Base-by-base conservation (phyloP, 2,329 filamentous ascomycete genomes). In the Paraphaeosphaeria sporulosa region DNA sequence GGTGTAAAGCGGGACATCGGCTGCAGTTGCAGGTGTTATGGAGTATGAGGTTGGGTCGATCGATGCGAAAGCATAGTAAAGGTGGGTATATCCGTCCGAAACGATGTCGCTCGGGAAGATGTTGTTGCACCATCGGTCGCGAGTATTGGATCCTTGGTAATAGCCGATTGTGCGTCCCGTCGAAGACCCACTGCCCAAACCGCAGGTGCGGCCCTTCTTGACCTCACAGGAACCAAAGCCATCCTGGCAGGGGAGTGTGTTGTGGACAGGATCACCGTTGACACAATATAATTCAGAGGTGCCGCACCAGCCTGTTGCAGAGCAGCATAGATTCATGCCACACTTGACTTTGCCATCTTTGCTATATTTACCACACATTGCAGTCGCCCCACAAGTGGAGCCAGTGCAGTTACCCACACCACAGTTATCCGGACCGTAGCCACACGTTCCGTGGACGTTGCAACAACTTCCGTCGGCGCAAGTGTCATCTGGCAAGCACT, bases 161-260 rank as follows among this genome's bases (percentile, higher is more conserved):
- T 80, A 80, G 1, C 70, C 78, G 21, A 80, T 68, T 5, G 58
- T 71, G 1, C 80, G 70, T 13, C 72, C 71, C 9, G 64, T 64
- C 12, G 73, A 63, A 4, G 68, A 68, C 1, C 67, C 62, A 10
- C 49, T 61, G 3, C 57, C 61, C 8, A 53, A 40, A 30, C 61
- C 63, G 55, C 77, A 80, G 0, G 64, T 58, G 8, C 71, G 71
- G 1, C 70, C 27, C 1, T 57, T 30, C 13, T 69, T 57, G 3
- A 66, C 60, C 38, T 67, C 23, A 55, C 78, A 81, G 1, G 55
- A 64, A 7, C 79, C 79, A 62, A 72, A 79, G n/a, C 71, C 74
- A 52, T 64, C 15, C 40, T 79, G 78, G 52, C 77, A 80, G 17
- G 74, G 68, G 0, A 64, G 43, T 36, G 40, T 44, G 40, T 40